These are phyloP conservation scores for Penicillium mononematosum DNA, from an alignment of 495 filamentous ascomycete genomes.

Conservation along the genomic window DNA sequence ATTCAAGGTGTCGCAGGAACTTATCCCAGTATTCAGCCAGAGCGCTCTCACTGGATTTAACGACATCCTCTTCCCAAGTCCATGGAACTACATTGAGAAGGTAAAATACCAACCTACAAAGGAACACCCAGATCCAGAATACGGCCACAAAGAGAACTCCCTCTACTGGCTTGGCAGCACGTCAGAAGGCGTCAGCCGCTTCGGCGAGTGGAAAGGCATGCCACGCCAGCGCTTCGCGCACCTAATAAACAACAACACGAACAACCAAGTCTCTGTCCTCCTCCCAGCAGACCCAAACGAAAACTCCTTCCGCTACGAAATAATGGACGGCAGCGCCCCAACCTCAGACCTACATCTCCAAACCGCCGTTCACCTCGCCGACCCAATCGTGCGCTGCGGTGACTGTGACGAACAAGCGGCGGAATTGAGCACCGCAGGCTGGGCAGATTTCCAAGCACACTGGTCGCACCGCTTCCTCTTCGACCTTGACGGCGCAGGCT, in stretches of 20 bases:
- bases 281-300: slow-evolving; percentile 30
- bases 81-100: slow-evolving; percentile 54
- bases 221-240: slow-evolving; percentile 57
- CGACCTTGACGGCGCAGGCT: slow-evolving; percentile 69
- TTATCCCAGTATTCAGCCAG: slow-evolving; percentile 73
- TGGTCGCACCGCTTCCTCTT: slow-evolving; percentile 65
- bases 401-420: slow-evolving; percentile 52
- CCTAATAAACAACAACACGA: slow-evolving; percentile 52
- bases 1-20: slow-evolving; percentile 58
- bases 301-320: slow-evolving; percentile 38
- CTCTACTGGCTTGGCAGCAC: slow-evolving; percentile 57
- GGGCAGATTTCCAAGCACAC: slow-evolving; percentile 55
- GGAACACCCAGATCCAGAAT: slow-evolving; percentile 41
- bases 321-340: slow-evolving; percentile 35
- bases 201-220: slow-evolving; percentile 58
- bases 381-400: slow-evolving; percentile 54
- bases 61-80: slow-evolving; percentile 48
- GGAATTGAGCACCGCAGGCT: slow-evolving; percentile 49
- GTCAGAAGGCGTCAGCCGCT: slow-evolving; percentile 55
- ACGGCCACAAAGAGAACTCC: slow-evolving; percentile 41
- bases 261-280: slow-evolving; percentile 41
- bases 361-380: slow-evolving; percentile 47
- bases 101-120: slow-evolving; percentile 39
- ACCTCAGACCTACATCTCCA: slow-evolving; percentile 28
- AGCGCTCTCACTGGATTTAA: slow-evolving; percentile 60